A percentile compares a stretch with the other conserved stretches of the same genome.
Conservation (phyloP, 768 basidiomycete genomes). For the Tremella fuciformis region DNA sequence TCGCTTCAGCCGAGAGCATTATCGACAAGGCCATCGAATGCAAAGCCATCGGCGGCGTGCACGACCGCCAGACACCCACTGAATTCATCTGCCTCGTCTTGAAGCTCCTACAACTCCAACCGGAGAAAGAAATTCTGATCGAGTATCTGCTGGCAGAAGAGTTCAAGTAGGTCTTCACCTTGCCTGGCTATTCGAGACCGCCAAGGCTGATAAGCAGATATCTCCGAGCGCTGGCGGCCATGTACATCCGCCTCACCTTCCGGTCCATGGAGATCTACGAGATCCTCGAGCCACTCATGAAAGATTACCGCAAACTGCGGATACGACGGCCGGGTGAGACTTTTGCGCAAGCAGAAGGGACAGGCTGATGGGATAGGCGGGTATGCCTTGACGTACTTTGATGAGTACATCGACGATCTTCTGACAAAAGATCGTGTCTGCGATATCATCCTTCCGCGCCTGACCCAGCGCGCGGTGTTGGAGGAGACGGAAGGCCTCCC, state of each 20-base stretch:
- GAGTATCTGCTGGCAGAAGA: constrained; percentile 96
- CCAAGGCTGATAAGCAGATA: constrained; percentile 61
- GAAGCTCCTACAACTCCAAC: constrained; percentile 94
- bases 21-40: constrained; percentile 90
- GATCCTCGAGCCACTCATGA: constrained; percentile 85
- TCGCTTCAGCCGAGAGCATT: constrained; percentile 70
- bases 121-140: constrained; percentile 92
- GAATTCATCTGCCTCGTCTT: constrained; percentile 88
- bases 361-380: constrained; percentile 60
- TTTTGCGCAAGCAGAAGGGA: neutral
- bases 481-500: constrained; percentile 91
- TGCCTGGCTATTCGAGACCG: neutral
- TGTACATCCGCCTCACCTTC: constrained; percentile 96
- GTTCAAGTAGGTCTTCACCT: constrained; percentile 73
- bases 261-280: constrained; percentile 85
- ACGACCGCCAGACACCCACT: constrained; percentile 85
- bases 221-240: constrained; percentile 82
- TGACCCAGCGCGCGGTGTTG: constrained; percentile 76
- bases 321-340: constrained; percentile 70
- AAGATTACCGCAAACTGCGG: constrained; percentile 88
- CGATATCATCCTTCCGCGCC: constrained; percentile 89
- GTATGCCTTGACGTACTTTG: constrained; percentile 79
- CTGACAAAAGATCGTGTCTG: constrained; percentile 88
- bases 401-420: constrained; percentile 83
- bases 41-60: constrained; percentile 83